Conservation (phyloP, 2,329 filamentous ascomycete species). For the Beauveria scarabaeidicola region DNA sequence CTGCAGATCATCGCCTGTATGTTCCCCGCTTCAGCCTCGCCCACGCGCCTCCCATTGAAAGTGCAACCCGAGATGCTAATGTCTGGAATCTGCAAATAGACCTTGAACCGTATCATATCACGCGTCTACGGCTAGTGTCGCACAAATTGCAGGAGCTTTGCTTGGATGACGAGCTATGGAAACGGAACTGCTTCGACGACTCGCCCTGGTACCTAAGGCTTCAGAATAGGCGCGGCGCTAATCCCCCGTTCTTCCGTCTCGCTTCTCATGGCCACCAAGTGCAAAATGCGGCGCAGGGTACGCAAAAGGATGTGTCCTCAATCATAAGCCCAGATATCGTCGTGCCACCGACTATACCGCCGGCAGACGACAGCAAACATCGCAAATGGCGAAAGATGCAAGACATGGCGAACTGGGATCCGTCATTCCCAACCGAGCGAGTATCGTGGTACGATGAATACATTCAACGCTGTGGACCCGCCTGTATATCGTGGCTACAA, state of each 20-base stretch:
- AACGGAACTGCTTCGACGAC: constrained; percentile 60
- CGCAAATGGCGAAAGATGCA: constrained; percentile 27
- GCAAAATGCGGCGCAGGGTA: not conserved
- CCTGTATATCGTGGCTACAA: constrained; percentile 71
- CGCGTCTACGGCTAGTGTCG: constrained; percentile 61
- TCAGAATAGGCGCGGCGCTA: constrained; percentile 19
- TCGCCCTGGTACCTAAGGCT: constrained; percentile 59
- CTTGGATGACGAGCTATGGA: constrained; percentile 72
- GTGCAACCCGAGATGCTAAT: not conserved
- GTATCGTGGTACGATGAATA: constrained; percentile 86
- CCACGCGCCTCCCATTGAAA: constrained; percentile 8
- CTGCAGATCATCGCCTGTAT: constrained; percentile 55
- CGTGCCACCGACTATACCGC: constrained; percentile 25
- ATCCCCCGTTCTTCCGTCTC: not conserved
- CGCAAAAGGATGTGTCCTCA: not conserved
- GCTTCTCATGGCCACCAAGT: not conserved
- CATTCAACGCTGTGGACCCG: constrained; percentile 67
- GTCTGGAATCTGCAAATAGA: constrained; percentile 17
- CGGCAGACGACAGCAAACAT: constrained; percentile 19
- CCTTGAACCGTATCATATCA: constrained; percentile 36
- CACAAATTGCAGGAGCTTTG: constrained; percentile 56
- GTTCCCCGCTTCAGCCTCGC: constrained; percentile 21
- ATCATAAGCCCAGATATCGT: constrained; percentile 19
- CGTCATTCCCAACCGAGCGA: constrained; percentile 60
- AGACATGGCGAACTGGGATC: constrained; percentile 75